Base-by-base conservation (phyloP, 148 eudicot genomes). In the Tetragonia tetragonoides region DNA sequence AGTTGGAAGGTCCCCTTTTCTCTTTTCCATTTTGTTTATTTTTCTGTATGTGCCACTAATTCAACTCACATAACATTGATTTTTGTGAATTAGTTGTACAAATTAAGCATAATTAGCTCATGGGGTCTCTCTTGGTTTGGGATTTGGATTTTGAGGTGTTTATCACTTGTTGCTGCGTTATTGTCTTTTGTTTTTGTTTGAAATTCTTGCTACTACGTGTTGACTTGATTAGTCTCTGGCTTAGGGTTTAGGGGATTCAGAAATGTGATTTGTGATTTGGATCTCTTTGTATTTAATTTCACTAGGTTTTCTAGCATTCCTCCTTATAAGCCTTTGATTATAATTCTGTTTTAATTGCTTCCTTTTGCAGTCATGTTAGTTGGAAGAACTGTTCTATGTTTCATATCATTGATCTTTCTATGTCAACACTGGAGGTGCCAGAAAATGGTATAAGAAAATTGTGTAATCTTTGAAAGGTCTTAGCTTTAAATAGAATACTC, bases 1-100 rank as follows among this genome's bases (percentile, higher is more conserved):
- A 79, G 84, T 63, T 80, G 64, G 76, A 85, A 84, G 89, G 91
- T 88, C 28, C 46, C 24, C 64, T 5, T 15, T 11, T 56, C 34
- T 64, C 23, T 49, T 8, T n/a, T 34, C 7, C 18, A 46, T 3
- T 16, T 80, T 47, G 12, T 64, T 17, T n/a, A 3, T 12, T 46
- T 14, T 42, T 66, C 14, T 60, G 38, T 47, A 10, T 41, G 7
- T 62, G 49, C 49, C 21, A 10, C 10, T 40, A 21, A 41, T 77
- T 73, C 6, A 41, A 64, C 42, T 42, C 3, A 7, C 16, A 37
- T 63, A 63, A 39, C 34, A 2, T 42, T 76, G 28, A 40, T 51
- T 76, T 72, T 16, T 4, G 24, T 75, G 46, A 56, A 49, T 46
- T 66, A 0, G 18, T 74, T 8, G 63, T 61, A 42, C 39, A 18